Evolutionary conservation across 495 filamentous ascomycete species (phyloP).

Genomic region (Neurospora sp.): DNA sequence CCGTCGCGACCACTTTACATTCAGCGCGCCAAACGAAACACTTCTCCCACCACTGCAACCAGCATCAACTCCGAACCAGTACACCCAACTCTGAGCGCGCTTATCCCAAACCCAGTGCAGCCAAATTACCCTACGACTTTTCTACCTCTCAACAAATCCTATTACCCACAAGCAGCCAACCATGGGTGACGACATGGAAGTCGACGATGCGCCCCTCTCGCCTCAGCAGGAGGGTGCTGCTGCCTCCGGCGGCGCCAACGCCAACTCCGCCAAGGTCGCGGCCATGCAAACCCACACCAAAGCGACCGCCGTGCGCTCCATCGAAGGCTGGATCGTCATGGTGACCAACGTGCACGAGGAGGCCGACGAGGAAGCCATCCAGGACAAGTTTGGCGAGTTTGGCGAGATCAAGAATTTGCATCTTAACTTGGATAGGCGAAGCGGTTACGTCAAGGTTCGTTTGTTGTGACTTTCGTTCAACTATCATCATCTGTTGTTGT

Average conservation of each 20-base stretch:
- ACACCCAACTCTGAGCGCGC: neutral
- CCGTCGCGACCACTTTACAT: neutral
- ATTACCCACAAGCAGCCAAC: neutral
- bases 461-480: neutral
- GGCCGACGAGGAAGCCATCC: slow-evolving; percentile 89
- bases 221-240: neutral
- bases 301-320: slow-evolving; percentile 88
- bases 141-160: neutral
- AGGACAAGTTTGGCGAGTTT: slow-evolving; percentile 88
- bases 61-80: neutral
- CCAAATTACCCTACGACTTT: neutral
- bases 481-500: neutral
- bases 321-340: slow-evolving; percentile 98
- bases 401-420: slow-evolving; percentile 98
- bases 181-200: slow-evolving; percentile 16
- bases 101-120: neutral
- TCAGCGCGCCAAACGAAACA: neutral
- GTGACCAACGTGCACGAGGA: slow-evolving; percentile 97
- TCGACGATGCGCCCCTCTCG: slow-evolving; percentile 5
- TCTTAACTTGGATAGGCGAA: slow-evolving; percentile 86
- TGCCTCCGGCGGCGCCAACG: slow-evolving; percentile 5
- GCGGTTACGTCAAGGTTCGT: slow-evolving; percentile 93
- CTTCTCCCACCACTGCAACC: neutral
- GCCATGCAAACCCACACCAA: slow-evolving; percentile 66
- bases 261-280: slow-evolving; percentile 41